Conservation (phyloP, 2,329 filamentous ascomycete genomes). For the Exophiala phaeomuriformis region DNA sequence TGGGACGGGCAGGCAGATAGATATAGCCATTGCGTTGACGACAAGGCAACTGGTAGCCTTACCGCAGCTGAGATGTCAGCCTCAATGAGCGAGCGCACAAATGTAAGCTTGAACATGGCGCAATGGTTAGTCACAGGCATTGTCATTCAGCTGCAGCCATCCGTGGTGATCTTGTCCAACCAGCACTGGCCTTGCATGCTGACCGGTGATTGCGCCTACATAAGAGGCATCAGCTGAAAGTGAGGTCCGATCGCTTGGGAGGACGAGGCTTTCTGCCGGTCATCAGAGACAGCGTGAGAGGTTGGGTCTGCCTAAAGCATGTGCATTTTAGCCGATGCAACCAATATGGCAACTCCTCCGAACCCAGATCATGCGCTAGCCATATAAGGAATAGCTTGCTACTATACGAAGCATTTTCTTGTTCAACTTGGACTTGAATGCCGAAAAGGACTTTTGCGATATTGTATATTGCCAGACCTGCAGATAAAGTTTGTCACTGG, state of each 20-base stretch:
- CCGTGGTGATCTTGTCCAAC: background rate
- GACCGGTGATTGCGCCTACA: background rate
- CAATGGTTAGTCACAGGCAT: background rate
- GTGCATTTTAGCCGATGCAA: background rate
- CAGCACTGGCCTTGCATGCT: background rate
- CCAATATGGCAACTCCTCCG: background rate
- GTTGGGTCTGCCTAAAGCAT: too few species aligned
- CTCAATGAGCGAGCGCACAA: background rate
- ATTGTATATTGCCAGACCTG: background rate
- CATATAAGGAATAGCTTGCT: background rate
- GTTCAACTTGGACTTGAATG: background rate
- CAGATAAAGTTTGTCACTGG: background rate
- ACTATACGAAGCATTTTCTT: background rate
- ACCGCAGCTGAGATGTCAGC: constrained; percentile 1
- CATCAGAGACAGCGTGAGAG: too few species aligned
- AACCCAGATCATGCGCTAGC: background rate
- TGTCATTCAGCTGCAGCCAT: background rate
- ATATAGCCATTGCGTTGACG: background rate
- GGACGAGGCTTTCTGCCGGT: too few species aligned
- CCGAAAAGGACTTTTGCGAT: too few species aligned
- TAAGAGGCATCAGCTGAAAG: background rate
- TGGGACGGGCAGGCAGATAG: background rate
- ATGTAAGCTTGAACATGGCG: background rate
- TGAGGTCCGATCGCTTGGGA: too few species aligned
- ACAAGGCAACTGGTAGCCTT: background rate